Evolutionary conservation across 768 basidiomycete species (phyloP).

Genomic region (Podaxis rugospora): DNA sequence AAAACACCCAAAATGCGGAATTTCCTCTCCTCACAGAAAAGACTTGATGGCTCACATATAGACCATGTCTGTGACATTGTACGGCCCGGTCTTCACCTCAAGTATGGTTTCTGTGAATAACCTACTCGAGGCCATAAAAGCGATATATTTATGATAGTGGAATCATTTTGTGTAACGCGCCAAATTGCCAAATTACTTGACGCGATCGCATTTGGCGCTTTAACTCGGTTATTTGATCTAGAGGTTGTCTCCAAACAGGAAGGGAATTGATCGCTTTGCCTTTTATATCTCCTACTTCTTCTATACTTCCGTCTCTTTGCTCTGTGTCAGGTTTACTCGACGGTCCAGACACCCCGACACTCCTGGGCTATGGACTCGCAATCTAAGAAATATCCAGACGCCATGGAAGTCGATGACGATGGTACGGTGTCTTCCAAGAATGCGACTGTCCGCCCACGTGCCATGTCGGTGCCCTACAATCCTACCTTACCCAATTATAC

Average conservation of each 20-base stretch:
- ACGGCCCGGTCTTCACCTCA: no score
- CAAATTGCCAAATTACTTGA: background rate
- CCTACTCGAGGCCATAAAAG: no score
- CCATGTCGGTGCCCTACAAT: constrained; percentile 39
- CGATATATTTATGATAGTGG: no score
- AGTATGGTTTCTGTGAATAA: no score
- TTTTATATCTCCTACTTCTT: constrained; percentile 7
- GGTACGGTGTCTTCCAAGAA: background rate
- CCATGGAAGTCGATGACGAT: constrained; percentile 15
- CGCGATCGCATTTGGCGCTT: background rate
- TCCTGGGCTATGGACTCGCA: background rate
- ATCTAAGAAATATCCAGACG: constrained; percentile 1
- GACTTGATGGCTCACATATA: no score
- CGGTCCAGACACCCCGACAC: background rate
- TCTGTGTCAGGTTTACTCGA: background rate
- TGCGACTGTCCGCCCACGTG: constrained; percentile 25
- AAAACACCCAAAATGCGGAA: no score
- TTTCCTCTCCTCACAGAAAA: no score
- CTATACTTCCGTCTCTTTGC: background rate
- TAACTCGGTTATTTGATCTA: constrained; percentile 4
- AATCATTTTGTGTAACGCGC: background rate
- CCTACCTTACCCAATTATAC: constrained; percentile 27
- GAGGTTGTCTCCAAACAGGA: constrained; percentile 9
- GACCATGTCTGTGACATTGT: no score
- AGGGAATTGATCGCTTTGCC: constrained; percentile 7